Conservation (phyloP, 805 yeast genomes). For the Lipomyces lipofer region DNA sequence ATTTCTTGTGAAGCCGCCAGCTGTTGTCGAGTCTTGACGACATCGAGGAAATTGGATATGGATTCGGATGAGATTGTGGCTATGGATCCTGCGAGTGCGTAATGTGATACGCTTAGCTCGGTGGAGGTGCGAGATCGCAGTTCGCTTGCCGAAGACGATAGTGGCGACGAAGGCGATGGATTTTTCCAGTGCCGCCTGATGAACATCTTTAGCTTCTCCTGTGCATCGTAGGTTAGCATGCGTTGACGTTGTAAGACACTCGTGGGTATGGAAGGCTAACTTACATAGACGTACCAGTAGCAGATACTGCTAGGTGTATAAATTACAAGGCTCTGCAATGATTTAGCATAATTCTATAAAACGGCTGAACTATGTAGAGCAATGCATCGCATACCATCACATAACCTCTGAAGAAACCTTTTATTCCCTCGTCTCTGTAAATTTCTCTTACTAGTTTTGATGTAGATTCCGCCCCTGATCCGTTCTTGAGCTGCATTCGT, state of each 20-base stretch:
- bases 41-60: conserved; percentile 44
- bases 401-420: conserved; percentile 78
- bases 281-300: conserved; percentile 27
- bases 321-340: conserved; percentile 16
- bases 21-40: conserved; percentile 49
- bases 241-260: no score
- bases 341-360: background rate
- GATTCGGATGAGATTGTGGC: conserved; percentile 43
- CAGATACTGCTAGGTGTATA: conserved; percentile 23
- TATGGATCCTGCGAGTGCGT: conserved; percentile 36
- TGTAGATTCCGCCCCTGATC: conserved; percentile 23
- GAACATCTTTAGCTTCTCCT: conserved; percentile 4
- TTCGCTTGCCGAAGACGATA: background rate
- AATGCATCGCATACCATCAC: conserved; percentile 39
- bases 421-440: conserved; percentile 63
- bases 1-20: conserved; percentile 45
- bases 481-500: conserved; percentile 42
- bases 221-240: background rate
- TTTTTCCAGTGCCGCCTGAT: background rate
- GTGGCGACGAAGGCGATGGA: background rate
- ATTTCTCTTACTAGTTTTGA: conserved; percentile 39
- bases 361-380: background rate
- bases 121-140: conserved; percentile 12
- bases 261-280: background rate
- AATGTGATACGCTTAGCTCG: conserved; percentile 13